Evolutionary conservation across 2,329 filamentous ascomycete genomes (phyloP).

Genomic region (Sporothrix schenckii): DNA sequence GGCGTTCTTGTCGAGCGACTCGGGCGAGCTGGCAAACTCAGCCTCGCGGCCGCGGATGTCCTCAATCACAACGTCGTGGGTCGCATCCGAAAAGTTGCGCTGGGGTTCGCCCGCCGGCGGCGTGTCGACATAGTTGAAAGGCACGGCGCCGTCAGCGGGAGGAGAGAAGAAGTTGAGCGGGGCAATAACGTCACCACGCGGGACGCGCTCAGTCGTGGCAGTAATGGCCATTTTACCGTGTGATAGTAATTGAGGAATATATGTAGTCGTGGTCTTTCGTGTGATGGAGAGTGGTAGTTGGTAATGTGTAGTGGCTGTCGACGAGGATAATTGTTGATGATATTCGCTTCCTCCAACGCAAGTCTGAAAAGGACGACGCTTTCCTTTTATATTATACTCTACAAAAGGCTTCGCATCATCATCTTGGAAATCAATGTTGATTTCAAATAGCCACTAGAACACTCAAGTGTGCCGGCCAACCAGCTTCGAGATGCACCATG

Average conservation of each 20-base stretch:
- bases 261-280: not conserved
- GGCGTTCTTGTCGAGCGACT: conserved; percentile 52
- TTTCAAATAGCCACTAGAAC: conserved; percentile 25
- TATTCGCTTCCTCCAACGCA: not conserved
- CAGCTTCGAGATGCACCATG: not conserved
- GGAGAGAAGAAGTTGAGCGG: conserved; percentile 67
- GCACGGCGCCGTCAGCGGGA: conserved; percentile 61
- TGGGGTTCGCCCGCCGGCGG: conserved; percentile 63
- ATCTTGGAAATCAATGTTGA: conserved; percentile 20
- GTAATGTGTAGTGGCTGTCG: too few relatives aligned
- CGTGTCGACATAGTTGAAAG: conserved; percentile 69
- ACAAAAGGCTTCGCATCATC: too few relatives aligned
- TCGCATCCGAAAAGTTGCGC: conserved; percentile 63
- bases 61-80: conserved; percentile 60
- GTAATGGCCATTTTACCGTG: conserved; percentile 31
- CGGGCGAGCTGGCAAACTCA: conserved; percentile 35
- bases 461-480: not conserved
- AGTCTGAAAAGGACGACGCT: not conserved
- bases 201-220: conserved; percentile 47
- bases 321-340: not conserved
- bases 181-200: conserved; percentile 64
- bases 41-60: conserved; percentile 74
- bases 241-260: not conserved
- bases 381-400: conserved; percentile 5
- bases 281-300: not conserved